Evolutionary conservation across 23 red algal species (phyloP).

Genomic region (Cyanidium caldarium): DNA sequence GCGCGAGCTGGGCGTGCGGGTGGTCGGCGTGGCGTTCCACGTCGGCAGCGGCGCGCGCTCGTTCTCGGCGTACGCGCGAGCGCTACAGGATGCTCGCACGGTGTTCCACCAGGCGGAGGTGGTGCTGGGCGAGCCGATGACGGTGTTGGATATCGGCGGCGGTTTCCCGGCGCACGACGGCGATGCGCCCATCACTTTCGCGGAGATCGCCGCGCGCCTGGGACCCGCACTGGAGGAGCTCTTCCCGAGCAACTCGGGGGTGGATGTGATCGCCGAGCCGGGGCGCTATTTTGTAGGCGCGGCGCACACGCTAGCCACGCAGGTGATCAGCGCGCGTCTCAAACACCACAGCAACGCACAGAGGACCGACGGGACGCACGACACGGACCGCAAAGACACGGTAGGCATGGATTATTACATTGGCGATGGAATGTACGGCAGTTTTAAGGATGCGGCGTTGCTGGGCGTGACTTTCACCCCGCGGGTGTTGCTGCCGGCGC

Average conservation of each 20-base stretch:
- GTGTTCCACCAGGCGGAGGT: constrained; percentile 36
- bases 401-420: constrained; percentile 19
- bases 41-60: constrained; percentile 43
- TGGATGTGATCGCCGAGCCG: constrained; percentile 76
- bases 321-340: constrained; percentile 22
- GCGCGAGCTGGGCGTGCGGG: constrained; percentile 14
- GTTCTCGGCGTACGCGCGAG: constrained; percentile 25
- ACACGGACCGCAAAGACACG: not conserved
- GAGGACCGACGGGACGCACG: not conserved
- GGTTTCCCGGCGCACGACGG: constrained; percentile 73
- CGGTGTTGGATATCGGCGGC: constrained; percentile 72
- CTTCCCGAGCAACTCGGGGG: constrained; percentile 14
- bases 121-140: constrained; percentile 22
- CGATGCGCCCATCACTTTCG: constrained; percentile 51
- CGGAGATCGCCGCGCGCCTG: constrained; percentile 26
- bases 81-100: constrained; percentile 25
- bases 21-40: constrained; percentile 86
- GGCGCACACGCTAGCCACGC: constrained; percentile 32
- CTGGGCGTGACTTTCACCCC: constrained; percentile 30
- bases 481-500: not conserved
- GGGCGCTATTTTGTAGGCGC: constrained; percentile 55
- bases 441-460: constrained; percentile 51
- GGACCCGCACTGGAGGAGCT: constrained; percentile 19
- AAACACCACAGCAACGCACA: not conserved
- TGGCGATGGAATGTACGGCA: constrained; percentile 66